Evolutionary conservation across 1,139 yeast genomes (phyloP).

Genomic region (Sugiyamaella neomexicana): DNA sequence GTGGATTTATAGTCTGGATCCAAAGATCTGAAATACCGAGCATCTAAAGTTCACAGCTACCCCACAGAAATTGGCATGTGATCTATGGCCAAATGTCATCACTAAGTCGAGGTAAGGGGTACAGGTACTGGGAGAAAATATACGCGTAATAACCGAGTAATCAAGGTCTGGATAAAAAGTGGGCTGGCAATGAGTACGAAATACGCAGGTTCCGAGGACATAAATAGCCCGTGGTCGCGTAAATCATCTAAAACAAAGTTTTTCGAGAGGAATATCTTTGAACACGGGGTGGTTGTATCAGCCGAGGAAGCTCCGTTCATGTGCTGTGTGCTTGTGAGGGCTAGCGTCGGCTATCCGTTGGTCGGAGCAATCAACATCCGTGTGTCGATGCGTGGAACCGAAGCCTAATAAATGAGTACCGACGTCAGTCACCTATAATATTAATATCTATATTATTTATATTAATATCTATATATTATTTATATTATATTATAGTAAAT

Average conservation of each 20-base stretch:
- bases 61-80: background rate
- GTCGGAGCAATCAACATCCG: background rate
- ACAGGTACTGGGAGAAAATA: background rate
- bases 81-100: background rate
- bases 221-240: too few species aligned
- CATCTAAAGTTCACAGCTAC: background rate
- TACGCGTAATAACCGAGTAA: background rate
- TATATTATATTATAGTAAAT: background rate
- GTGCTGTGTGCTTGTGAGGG: background rate
- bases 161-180: background rate
- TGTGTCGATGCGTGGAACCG: too few species aligned
- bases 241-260: background rate
- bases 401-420: too few species aligned
- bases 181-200: too few species aligned
- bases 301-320: background rate
- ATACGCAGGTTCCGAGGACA: too few species aligned
- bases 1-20: background rate
- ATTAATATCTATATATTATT: too few species aligned
- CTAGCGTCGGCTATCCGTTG: background rate
- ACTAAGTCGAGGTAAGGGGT: background rate
- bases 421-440: too few species aligned
- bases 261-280: background rate
- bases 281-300: background rate
- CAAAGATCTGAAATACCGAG: background rate
- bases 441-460: too few species aligned